Base-by-base conservation (phyloP, 2,329 filamentous ascomycete genomes). In the Arthrobotrys megalospora region DNA sequence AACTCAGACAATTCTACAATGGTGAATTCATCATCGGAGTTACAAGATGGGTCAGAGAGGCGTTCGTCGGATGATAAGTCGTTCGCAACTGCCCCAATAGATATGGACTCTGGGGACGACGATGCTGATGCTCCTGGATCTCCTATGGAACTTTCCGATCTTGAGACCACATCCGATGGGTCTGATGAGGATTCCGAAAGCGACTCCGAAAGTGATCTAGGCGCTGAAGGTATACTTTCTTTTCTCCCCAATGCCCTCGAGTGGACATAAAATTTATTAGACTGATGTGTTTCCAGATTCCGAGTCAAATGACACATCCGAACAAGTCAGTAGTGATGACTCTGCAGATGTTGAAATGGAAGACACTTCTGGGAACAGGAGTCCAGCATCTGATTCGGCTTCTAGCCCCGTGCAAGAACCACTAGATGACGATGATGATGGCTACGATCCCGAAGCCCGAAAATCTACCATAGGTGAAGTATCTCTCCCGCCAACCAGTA, bases 61-160 rank as follows among this genome's bases (percentile, higher is more conserved):
- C 48, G 50, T 32, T 45, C 52, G 16, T 60, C 71, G 14, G 50
- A 48, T 14, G 72, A 76, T 43, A 50, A 55, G 11, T 76, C 72
- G 8, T 66, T 60, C 32, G 47, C 45, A 43, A 58, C 58, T 21
- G 48, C 65, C 34, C 48, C 58, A 21, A 69, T 65, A 70, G 60
- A 60, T 36, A 36, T 60, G 19, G 58, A 70, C n/a, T 32, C 50
- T 24, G 58, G 32, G 11, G 72, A 70, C 36, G 24, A 19, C 2
- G 47, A n/a, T 32, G 60, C 41, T n/a, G 73, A 77, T 41, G 62
- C 14, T 11, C 32, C 14, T 12, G 73, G 73, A 11, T 68, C 66
- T 19, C 73, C 73, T 1, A 77, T 77, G 73, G 73, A 77, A 19
- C 65, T 77, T 21, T 71, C 73, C 34, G 66, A 66, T 36, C 36